These are phyloP conservation scores for Trametes polyzona DNA, from an alignment of 1,284 basidiomycete species.

Conservation along the genomic window DNA sequence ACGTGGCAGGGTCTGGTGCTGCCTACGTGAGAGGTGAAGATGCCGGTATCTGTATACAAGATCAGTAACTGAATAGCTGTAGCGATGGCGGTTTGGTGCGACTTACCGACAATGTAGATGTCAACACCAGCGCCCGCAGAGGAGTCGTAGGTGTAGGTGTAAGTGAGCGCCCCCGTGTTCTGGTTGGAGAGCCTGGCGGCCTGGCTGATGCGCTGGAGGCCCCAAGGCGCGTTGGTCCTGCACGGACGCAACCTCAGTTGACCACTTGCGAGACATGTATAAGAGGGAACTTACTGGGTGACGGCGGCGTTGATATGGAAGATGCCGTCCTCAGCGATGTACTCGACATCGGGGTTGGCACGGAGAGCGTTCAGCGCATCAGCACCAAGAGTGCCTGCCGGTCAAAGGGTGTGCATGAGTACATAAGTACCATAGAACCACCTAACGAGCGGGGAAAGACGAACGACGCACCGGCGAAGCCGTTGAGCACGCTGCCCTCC, in stretches of 20 bases:
- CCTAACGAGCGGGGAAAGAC: not conserved
- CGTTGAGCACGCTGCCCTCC: slow-evolving; percentile 10
- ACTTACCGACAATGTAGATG: slow-evolving; percentile 38
- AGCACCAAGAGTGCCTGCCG: not conserved
- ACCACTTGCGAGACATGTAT: not conserved
- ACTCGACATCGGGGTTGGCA: slow-evolving; percentile 66
- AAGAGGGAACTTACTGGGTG: slow-evolving; percentile 15
- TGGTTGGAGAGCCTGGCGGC: slow-evolving; percentile 16
- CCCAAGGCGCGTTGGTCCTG: slow-evolving; percentile 41
- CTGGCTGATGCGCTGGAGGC: slow-evolving; percentile 38
- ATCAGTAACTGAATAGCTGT: not conserved
- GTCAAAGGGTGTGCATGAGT: not conserved
- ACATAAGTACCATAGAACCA: not conserved
- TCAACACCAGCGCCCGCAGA: slow-evolving; percentile 40
- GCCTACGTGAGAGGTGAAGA: slow-evolving; percentile 60
- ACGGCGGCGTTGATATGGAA: slow-evolving; percentile 17
- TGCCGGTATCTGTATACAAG: slow-evolving; percentile 44
- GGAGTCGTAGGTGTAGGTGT: slow-evolving; percentile 35
- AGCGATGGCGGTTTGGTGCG: no score
- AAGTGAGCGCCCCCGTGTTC: slow-evolving; percentile 13
- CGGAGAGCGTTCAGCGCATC: slow-evolving; percentile 63
- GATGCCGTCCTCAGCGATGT: slow-evolving; percentile 44
- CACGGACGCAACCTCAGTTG: not conserved
- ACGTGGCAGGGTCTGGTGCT: no score
- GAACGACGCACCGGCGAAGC: slow-evolving; percentile 5